phyloP scores from a whole-genome alignment of 2,329 filamentous ascomycete species.

The Pseudocercospora musae region DNA sequence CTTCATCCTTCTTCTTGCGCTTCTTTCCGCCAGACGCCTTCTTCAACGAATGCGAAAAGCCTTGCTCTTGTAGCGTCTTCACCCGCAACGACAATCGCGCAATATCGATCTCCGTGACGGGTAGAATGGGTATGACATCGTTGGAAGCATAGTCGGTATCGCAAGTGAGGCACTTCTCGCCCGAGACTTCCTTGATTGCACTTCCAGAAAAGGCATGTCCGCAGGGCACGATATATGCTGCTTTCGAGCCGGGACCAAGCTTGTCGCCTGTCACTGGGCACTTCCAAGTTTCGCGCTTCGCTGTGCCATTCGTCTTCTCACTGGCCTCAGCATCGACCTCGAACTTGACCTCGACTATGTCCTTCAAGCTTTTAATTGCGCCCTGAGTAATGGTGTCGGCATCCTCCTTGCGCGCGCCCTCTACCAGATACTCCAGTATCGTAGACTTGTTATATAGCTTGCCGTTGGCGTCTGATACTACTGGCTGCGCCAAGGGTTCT shows the following conservation, averaged over 20 bases:
- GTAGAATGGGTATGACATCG: constrained; percentile 80
- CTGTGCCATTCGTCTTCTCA: constrained; percentile 39
- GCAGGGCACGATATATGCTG: constrained; percentile 89
- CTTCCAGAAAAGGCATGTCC: constrained; percentile 90
- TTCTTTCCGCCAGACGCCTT: constrained; percentile 64
- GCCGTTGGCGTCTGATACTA: constrained; percentile 81
- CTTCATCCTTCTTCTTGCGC: constrained; percentile 57
- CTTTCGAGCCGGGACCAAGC: constrained; percentile 72
- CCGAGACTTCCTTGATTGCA: constrained; percentile 64
- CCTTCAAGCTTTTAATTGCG: constrained; percentile 72
- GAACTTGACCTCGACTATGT: constrained; percentile 84
- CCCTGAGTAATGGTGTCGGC: constrained; percentile 60
- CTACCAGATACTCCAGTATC: constrained; percentile 66
- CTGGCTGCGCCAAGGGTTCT: constrained; percentile 66
- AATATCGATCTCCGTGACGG: constrained; percentile 67
- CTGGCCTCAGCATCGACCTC: constrained; percentile 46
- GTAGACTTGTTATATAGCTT: constrained; percentile 94
- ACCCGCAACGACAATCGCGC: constrained; percentile 63
- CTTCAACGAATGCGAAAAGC: constrained; percentile 83
- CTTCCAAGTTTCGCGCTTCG: constrained; percentile 59
- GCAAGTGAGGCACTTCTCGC: constrained; percentile 63
- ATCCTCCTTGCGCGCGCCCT: constrained; percentile 53
- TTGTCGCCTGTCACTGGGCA: constrained; percentile 87
- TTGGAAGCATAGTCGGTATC: constrained; percentile 67
- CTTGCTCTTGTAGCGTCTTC: constrained; percentile 65